phyloP scores from a whole-genome alignment of 805 yeast species.

The Cyberlindnera veronae region DNA sequence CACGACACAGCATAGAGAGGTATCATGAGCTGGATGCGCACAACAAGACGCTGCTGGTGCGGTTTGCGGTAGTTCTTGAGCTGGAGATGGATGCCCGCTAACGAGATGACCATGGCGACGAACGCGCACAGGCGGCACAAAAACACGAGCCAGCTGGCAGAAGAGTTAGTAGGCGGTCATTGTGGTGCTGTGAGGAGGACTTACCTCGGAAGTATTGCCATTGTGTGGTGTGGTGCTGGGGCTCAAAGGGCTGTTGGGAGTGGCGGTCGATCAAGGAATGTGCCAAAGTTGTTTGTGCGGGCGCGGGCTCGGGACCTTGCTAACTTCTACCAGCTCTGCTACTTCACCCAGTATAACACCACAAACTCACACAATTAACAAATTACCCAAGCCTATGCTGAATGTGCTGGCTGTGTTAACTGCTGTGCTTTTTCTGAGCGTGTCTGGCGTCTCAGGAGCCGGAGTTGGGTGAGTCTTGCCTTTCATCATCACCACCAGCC shows the following conservation, averaged over 20 bases:
- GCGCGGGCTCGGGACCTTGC: conserved; percentile 7
- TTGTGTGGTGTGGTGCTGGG: no score
- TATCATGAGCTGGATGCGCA: conserved; percentile 76
- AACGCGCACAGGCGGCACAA: conserved; percentile 14
- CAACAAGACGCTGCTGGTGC: conserved; percentile 76
- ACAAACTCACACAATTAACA: no score
- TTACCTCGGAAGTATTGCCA: no score
- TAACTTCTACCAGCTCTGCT: neutral
- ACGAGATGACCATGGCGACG: conserved; percentile 11
- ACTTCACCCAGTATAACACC: no score
- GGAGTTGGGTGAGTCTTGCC: conserved; percentile 8
- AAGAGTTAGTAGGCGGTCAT: no score
- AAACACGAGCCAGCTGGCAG: conserved; percentile 13
- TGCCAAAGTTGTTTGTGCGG: conserved; percentile 1
- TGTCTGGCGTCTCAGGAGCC: neutral
- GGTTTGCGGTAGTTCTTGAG: conserved; percentile 81
- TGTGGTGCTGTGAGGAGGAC: neutral
- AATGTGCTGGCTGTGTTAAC: no score
- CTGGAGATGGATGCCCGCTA: conserved; percentile 34
- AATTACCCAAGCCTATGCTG: no score
- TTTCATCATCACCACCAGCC: neutral
- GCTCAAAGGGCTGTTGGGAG: no score
- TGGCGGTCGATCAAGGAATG: neutral
- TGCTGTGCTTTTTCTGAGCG: neutral
- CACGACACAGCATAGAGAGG: conserved; percentile 79